phyloP scores from a whole-genome alignment of 2,329 filamentous ascomycete genomes.

The Epichloe hybrida region DNA sequence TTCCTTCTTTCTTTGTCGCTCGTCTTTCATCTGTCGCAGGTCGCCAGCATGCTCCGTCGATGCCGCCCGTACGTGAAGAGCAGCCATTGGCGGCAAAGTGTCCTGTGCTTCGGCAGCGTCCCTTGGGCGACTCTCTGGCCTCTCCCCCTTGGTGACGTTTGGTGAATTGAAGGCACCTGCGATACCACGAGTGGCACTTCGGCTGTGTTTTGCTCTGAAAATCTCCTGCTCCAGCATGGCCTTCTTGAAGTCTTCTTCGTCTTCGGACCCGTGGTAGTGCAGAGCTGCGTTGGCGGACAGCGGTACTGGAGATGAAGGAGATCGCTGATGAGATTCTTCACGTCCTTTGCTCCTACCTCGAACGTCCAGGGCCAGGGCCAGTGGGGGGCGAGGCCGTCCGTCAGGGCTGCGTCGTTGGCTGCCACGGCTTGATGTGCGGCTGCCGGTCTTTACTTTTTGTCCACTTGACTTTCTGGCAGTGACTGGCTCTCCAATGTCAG shows the following conservation, averaged over 20 bases:
- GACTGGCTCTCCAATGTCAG: conserved; percentile 24
- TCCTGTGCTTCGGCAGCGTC: conserved; percentile 19
- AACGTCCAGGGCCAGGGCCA: conserved; percentile 28
- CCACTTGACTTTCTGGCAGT: conserved; percentile 31
- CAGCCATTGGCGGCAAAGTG: conserved; percentile 16
- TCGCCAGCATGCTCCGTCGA: conserved; percentile 39
- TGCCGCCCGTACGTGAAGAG: conserved; percentile 19
- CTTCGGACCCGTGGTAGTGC: conserved; percentile 38
- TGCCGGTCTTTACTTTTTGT: conserved; percentile 20
- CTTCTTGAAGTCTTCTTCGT: conserved; percentile 46
- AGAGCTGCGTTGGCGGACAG: conserved; percentile 40
- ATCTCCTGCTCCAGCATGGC: conserved; percentile 40
- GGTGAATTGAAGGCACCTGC: conserved; percentile 17
- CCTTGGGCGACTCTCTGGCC: conserved; percentile 26
- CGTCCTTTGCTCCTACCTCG: conserved; percentile 52
- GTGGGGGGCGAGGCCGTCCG: conserved; percentile 21
- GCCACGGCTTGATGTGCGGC: conserved; percentile 36
- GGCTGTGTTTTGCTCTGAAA: conserved; percentile 41
- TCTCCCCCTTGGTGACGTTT: conserved; percentile 20
- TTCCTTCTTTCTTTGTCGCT: conserved; percentile 55
- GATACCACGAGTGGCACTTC: conserved; percentile 32
- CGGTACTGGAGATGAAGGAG: conserved; percentile 69
- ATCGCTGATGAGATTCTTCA: conserved; percentile 46
- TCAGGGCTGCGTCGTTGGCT: conserved; percentile 35
- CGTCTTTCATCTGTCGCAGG: conserved; percentile 41